Conservation (phyloP, 495 filamentous ascomycete species). For the Podospora pseudopauciseta region DNA sequence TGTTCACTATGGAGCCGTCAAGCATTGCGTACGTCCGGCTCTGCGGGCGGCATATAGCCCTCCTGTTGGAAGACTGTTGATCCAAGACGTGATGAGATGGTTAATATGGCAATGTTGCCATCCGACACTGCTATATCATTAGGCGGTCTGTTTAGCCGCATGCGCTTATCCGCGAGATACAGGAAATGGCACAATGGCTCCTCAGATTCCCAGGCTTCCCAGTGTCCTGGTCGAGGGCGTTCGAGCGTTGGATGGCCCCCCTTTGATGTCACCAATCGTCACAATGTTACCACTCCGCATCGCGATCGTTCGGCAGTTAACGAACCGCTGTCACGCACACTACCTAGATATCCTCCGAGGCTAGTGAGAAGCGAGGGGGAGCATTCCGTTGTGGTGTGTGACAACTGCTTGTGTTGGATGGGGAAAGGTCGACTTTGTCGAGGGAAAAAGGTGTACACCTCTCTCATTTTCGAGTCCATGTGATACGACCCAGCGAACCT, state of each 20-base stretch:
- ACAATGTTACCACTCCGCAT: background rate
- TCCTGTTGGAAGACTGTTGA: background rate
- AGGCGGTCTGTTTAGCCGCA: conserved; percentile 1
- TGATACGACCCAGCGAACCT: background rate
- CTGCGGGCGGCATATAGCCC: background rate
- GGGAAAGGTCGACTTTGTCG: background rate
- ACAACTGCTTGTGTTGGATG: background rate
- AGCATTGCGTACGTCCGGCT: background rate
- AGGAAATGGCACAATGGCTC: background rate
- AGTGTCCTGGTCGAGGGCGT: background rate
- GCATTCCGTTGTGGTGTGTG: background rate
- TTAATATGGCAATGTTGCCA: background rate
- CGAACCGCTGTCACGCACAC: conserved; percentile 1
- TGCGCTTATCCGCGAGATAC: background rate
- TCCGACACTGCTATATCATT: background rate
- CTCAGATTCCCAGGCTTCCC: background rate
- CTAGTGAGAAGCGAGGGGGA: background rate
- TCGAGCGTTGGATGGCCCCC: background rate
- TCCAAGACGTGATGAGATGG: background rate
- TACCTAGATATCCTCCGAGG: background rate
- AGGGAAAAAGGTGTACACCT: background rate
- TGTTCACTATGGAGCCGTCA: background rate
- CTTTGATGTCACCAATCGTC: background rate
- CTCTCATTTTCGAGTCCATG: background rate
- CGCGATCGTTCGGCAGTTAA: background rate